phyloP scores from a whole-genome alignment of 345 rosid genomes.

The Lepidium africanum region DNA sequence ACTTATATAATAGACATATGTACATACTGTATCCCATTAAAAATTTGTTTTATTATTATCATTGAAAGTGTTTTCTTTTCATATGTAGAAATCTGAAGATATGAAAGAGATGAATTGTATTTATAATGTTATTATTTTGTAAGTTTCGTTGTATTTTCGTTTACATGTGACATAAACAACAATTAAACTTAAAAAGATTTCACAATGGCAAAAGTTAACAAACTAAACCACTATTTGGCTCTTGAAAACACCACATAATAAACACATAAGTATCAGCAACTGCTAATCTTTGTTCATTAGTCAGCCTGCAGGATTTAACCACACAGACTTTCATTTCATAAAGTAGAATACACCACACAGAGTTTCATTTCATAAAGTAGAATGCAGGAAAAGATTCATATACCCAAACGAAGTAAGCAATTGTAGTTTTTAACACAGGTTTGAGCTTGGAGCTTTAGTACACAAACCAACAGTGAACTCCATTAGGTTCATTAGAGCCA shows the following conservation, averaged over 20 bases:
- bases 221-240: neutral
- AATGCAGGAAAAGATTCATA: neutral
- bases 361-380: neutral
- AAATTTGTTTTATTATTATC: no score
- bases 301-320: slow-evolving; percentile 41
- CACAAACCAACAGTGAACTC: slow-evolving; percentile 98
- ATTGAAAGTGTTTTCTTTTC: no score
- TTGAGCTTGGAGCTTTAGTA: slow-evolving; percentile 77
- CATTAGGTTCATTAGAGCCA: slow-evolving; percentile 89
- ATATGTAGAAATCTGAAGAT: no score
- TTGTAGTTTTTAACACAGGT: neutral
- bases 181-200: neutral
- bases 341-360: neutral
- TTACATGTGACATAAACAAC: slow-evolving; percentile 41
- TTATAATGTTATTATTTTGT: no score
- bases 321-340: neutral
- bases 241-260: slow-evolving; percentile 45
- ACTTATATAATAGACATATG: no score
- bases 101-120: no score
- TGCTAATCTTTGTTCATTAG: slow-evolving; percentile 92
- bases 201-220: neutral
- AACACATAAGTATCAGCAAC: slow-evolving; percentile 82
- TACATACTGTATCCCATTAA: no score
- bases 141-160: slow-evolving; percentile 40
- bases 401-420: neutral